Percentiles rank a stretch among this genome's conserved stretches.
phyloP scores from a whole-genome alignment of 1,139 yeast genomes.

The Saccharomyces hybrid region DNA sequence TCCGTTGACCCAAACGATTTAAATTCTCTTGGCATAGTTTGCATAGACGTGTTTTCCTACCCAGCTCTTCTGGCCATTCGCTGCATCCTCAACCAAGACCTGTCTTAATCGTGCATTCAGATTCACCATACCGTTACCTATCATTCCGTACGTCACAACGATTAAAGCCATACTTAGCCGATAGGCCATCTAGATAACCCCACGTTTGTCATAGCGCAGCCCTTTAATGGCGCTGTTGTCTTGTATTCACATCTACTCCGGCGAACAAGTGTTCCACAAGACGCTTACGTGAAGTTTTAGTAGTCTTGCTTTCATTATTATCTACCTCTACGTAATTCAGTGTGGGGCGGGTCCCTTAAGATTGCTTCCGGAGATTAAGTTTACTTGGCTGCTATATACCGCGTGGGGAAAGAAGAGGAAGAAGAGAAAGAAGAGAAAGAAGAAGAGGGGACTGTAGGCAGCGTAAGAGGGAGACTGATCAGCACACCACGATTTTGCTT shows the following conservation, averaged over 20 bases:
- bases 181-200: background rate
- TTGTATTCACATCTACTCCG: background rate
- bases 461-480: background rate
- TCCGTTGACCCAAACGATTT: constrained; percentile 29
- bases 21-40: constrained; percentile 18
- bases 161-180: background rate
- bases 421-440: background rate
- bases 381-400: background rate
- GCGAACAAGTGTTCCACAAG: no score
- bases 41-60: background rate
- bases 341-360: background rate
- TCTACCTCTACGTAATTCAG: background rate
- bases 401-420: background rate
- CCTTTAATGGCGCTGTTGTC: background rate
- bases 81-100: background rate
- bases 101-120: background rate
- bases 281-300: no score
- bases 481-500: background rate
- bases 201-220: background rate
- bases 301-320: background rate
- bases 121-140: background rate
- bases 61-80: background rate
- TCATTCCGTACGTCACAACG: background rate
- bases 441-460: background rate
- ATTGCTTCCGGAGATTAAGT: background rate